Evolutionary conservation across 352 stramenopile species (phyloP).

Genomic region (Pythium apleroticum): DNA sequence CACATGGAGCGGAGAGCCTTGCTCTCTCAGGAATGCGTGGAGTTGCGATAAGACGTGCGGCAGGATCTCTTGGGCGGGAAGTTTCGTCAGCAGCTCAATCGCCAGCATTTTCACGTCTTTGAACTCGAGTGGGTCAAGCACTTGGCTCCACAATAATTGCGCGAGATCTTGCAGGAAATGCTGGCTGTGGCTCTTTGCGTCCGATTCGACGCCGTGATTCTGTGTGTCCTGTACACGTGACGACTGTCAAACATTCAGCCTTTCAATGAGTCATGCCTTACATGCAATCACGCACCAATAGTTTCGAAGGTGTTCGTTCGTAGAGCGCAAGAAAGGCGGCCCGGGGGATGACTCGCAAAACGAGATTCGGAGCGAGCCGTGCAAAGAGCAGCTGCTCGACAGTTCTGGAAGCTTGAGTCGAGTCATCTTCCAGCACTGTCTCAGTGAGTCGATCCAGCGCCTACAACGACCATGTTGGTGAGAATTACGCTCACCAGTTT

Average conservation of each 20-base stretch:
- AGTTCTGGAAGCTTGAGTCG: conserved; percentile 24
- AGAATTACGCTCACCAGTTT: background rate
- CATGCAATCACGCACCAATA: conserved; percentile 18
- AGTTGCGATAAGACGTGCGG: conserved; percentile 46
- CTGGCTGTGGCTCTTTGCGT: no score
- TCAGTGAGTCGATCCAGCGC: conserved; percentile 44
- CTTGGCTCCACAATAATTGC: conserved; percentile 26
- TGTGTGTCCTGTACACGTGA: no score
- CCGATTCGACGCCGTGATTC: no score
- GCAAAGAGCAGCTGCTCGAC: conserved; percentile 63
- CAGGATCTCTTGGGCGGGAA: conserved; percentile 31
- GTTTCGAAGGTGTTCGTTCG: background rate
- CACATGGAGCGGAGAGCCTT: conserved; percentile 3
- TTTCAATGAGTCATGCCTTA: no score
- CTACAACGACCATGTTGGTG: conserved; percentile 25
- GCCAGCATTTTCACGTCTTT: conserved; percentile 80
- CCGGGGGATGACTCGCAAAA: conserved; percentile 58
- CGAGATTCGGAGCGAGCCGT: conserved; percentile 52
- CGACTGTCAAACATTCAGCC: no score
- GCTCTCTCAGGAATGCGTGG: conserved; percentile 41
- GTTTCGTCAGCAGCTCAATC: conserved; percentile 54
- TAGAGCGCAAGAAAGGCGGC: conserved; percentile 9
- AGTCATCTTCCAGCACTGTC: conserved; percentile 46
- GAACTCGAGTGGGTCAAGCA: conserved; percentile 67
- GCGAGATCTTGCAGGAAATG: conserved; percentile 25